A percentile compares a stretch with the other conserved stretches of the same genome.
These are phyloP conservation scores for Debaryomycetaceae sp. DNA, from an alignment of 1,139 yeast genomes.

Conservation along the genomic window DNA sequence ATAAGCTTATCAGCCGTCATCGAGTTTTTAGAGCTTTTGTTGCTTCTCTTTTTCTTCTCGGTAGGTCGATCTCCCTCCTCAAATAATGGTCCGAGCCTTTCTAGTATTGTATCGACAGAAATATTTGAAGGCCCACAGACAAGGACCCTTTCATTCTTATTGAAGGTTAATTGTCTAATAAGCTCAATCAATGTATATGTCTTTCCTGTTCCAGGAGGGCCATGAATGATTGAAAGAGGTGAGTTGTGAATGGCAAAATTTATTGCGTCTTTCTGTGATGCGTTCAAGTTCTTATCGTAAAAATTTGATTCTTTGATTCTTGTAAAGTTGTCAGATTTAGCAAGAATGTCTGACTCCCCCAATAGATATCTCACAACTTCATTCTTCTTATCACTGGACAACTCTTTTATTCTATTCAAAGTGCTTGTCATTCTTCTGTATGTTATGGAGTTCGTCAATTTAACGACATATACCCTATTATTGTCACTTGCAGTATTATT, in stretches of 20 bases:
- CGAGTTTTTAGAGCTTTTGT: slow-evolving; percentile 5
- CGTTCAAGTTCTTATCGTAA: slow-evolving; percentile 55
- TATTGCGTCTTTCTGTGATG: slow-evolving; percentile 56
- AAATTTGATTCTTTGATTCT: slow-evolving; percentile 22
- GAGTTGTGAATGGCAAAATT: slow-evolving; percentile 38
- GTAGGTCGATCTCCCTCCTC: slow-evolving; percentile 7
- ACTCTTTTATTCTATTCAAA: slow-evolving; percentile 61
- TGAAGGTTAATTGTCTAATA: slow-evolving; percentile 64
- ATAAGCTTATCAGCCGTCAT: slow-evolving; percentile 45
- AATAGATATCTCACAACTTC: slow-evolving; percentile 43
- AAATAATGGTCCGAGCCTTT: slow-evolving; percentile 55
- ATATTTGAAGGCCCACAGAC: slow-evolving; percentile 96
- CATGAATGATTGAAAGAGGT: slow-evolving; percentile 44
- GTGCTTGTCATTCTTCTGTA: slow-evolving; percentile 80
- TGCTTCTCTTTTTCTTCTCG: slow-evolving; percentile 16
- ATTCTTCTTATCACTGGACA: slow-evolving; percentile 28
- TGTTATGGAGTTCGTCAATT: slow-evolving; percentile 65
- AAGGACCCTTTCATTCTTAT: slow-evolving; percentile 60
- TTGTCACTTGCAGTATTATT: slow-evolving; percentile 39
- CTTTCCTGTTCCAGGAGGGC: slow-evolving; percentile 53
- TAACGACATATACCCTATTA: slow-evolving; percentile 57
- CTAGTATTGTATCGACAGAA: slow-evolving; percentile 90
- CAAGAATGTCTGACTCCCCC: slow-evolving; percentile 32
- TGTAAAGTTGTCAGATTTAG: slow-evolving; percentile 11
- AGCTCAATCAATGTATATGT: slow-evolving; percentile 87